These are phyloP conservation scores for Isabelozyma heimii DNA, from an alignment of 805 yeast species.

Conservation along the genomic window DNA sequence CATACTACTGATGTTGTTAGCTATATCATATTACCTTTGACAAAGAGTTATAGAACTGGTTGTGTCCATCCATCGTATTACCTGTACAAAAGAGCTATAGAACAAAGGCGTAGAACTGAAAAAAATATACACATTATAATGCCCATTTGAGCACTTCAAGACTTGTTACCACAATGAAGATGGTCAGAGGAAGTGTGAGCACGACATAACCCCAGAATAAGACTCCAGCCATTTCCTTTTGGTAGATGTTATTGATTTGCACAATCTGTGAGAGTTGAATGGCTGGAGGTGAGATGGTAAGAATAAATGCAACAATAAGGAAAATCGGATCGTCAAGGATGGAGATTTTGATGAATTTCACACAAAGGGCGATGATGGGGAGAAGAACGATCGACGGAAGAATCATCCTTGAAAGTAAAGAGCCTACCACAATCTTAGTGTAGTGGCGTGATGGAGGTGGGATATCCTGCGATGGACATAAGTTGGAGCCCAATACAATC, in stretches of 20 bases:
- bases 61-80: no score
- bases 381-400: constrained; percentile 66
- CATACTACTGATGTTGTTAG: no score
- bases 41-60: no score
- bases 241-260: constrained; percentile 70
- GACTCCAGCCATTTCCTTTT: constrained; percentile 80
- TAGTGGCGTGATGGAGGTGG: constrained; percentile 66
- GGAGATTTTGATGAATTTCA: constrained; percentile 61
- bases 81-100: no score
- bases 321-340: constrained; percentile 81
- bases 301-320: constrained; percentile 68
- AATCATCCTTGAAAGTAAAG: constrained; percentile 75
- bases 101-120: neutral
- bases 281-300: constrained; percentile 81
- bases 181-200: constrained; percentile 73
- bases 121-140: neutral
- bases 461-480: constrained; percentile 64
- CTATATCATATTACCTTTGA: no score
- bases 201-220: constrained; percentile 81
- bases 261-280: constrained; percentile 80
- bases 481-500: constrained; percentile 75
- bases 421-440: constrained; percentile 61
- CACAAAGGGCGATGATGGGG: constrained; percentile 64
- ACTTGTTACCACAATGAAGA: constrained; percentile 65
- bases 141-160: constrained; percentile 61